Evolutionary conservation across 768 basidiomycete genomes (phyloP), one percentile per base, ranked within the genome.

Genomic region (Leccinum incarnatum): DNA sequence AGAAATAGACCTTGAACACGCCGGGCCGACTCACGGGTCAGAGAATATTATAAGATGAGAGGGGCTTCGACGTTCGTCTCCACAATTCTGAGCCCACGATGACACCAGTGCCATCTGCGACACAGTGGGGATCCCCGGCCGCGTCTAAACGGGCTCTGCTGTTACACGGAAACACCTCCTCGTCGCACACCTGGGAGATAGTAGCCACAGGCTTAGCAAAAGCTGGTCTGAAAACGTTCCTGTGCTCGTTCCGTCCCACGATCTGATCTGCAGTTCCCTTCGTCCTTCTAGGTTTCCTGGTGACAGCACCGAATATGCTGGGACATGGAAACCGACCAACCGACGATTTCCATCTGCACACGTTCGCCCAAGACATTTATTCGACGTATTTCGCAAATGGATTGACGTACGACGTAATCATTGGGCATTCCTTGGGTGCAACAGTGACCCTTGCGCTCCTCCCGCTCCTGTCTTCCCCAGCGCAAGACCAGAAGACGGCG

Each of bases 401-500:
- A 10, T 27, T 42, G 32, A 32, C 47, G 8, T 67, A 61, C 30
- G 60, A 65, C 48, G 54, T 62, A 42, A 64, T 67, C 56, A 46
- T 66, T 21, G 65, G 62, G 8, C 63, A 62, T 50, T 67, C 60
- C 2, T 27, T 67, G 1, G 62, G 66, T 5, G 66, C 50, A 11
- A 54, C 49, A 2, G 52, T 65, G 21, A 15, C 37, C 1, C 46
- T 67, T 10, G 53, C 56, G 4, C 63, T 64, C 12, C 47, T 67
- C 17, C 51, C 57, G 8, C 37, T 65, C 7, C 49, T 65, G 32
- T 48, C 59, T 4, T 5, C 50, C 21, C 54, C 42, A n/a, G 37
- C 17, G 6, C 25, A 14, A 40, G 30, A n/a, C 29, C 32, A 40
- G 30, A 58, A 53, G 36, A 57, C 55, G 6, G 34, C 51, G 9